phyloP scores from a whole-genome alignment of 495 filamentous ascomycete species.

The Xylaria palmicola region DNA sequence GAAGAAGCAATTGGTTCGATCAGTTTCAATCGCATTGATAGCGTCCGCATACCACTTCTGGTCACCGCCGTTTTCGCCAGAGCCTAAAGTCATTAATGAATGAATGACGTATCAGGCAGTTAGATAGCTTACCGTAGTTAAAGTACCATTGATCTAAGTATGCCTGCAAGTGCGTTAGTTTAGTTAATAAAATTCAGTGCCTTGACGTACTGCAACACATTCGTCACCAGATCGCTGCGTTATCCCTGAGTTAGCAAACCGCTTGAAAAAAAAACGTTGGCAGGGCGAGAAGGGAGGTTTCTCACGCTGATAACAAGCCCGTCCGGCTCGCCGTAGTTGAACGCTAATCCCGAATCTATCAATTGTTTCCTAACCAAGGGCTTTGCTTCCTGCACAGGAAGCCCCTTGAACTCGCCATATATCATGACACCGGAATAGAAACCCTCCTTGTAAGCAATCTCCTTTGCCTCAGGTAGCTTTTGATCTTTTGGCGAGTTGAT shows the following conservation, averaged over 20 bases:
- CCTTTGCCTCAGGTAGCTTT: slow-evolving; percentile 90
- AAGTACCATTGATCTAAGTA: slow-evolving; percentile 96
- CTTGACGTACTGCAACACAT: slow-evolving; percentile 62
- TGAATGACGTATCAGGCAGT: slow-evolving; percentile 24
- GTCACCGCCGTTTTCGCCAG: not conserved
- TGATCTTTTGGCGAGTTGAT: slow-evolving; percentile 94
- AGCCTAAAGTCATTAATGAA: slow-evolving; percentile 1
- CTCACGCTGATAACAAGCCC: slow-evolving; percentile 63
- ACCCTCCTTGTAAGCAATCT: slow-evolving; percentile 94
- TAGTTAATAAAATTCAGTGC: too few species aligned
- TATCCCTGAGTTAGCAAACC: not conserved
- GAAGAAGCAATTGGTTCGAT: slow-evolving; percentile 75
- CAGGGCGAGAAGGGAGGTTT: not conserved
- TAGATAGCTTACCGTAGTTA: slow-evolving; percentile 63
- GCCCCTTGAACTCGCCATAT: slow-evolving; percentile 83
- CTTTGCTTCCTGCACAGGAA: slow-evolving; percentile 82
- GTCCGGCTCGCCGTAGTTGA: slow-evolving; percentile 91
- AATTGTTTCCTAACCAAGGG: slow-evolving; percentile 79
- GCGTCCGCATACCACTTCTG: slow-evolving; percentile 42
- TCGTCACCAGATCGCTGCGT: slow-evolving; percentile 77
- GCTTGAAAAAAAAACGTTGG: not conserved
- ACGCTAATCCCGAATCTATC: slow-evolving; percentile 75
- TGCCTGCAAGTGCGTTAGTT: slow-evolving; percentile 39
- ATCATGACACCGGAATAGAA: slow-evolving; percentile 95
- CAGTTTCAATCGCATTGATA: slow-evolving; percentile 74